Conservation (phyloP, 2,329 filamentous ascomycete genomes). For the Fusarium papillatum region DNA sequence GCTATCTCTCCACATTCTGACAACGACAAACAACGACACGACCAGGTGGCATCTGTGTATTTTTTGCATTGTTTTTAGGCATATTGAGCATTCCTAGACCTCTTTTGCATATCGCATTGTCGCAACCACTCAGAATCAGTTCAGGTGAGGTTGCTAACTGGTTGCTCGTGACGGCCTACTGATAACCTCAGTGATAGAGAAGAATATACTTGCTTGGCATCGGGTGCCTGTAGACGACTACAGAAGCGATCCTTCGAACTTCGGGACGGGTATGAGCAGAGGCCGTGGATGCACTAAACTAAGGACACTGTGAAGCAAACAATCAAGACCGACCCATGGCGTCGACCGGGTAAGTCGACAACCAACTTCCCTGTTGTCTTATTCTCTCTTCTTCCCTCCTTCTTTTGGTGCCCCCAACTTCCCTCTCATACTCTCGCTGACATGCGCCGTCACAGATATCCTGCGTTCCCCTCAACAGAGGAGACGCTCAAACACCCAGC, state of each 20-base stretch:
- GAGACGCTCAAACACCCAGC: conserved; percentile 76
- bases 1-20: conserved; percentile 16
- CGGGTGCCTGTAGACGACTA: background rate
- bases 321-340: conserved; percentile 18
- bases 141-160: background rate
- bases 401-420: background rate
- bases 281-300: background rate
- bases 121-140: background rate
- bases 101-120: background rate
- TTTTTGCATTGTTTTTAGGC: background rate
- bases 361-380: background rate
- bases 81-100: background rate
- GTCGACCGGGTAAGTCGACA: conserved; percentile 25
- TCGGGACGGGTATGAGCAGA: background rate
- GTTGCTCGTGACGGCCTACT: background rate
- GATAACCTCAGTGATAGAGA: background rate
- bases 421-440: background rate
- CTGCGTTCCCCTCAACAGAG: conserved; percentile 59
- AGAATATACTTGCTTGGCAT: background rate
- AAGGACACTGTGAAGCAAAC: conserved; percentile 23
- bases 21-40: background rate
- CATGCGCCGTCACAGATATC: conserved; percentile 25
- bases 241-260: background rate
- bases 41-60: background rate
- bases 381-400: background rate